Percentiles rank a stretch among this genome's conserved stretches.
phyloP scores from a whole-genome alignment of 371 early-diverging fungal species.

The Circinella umbellata region DNA sequence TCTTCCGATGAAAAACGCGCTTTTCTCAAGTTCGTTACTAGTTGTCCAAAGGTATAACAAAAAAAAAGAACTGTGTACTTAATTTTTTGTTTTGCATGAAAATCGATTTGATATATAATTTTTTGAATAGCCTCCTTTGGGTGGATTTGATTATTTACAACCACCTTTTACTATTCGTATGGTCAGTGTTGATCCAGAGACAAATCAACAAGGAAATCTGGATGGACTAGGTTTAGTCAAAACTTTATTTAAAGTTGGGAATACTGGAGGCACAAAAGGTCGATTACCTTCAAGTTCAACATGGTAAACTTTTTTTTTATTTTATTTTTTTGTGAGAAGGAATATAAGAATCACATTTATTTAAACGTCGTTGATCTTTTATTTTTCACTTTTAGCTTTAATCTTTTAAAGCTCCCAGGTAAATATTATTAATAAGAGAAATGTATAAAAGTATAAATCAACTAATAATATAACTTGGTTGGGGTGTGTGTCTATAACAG shows the following conservation, averaged over 20 bases:
- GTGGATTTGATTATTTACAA: slow-evolving; percentile 82
- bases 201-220: slow-evolving; percentile 8
- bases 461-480: too few species aligned
- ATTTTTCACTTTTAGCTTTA: slow-evolving; percentile 64
- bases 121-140: slow-evolving; percentile 78
- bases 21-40: slow-evolving; percentile 88
- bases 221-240: slow-evolving; percentile 39
- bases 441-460: neutral
- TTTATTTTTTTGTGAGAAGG: too few species aligned
- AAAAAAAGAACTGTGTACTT: neutral
- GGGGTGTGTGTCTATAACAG: slow-evolving; percentile 12
- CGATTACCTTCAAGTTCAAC: slow-evolving; percentile 61
- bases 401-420: slow-evolving; percentile 87
- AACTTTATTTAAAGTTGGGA: slow-evolving; percentile 50
- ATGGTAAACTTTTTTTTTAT: slow-evolving; percentile 30
- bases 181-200: slow-evolving; percentile 39
- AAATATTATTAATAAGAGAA: neutral
- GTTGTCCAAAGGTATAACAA: slow-evolving; percentile 67
- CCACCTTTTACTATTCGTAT: slow-evolving; percentile 76
- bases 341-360: too few species aligned
- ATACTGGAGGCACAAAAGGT: slow-evolving; percentile 33
- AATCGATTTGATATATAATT: neutral
- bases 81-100: neutral
- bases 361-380: neutral
- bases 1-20: slow-evolving; percentile 67